These are phyloP conservation scores for Cyberlindnera xylosilytica DNA, from an alignment of 805 yeast species.

Conservation along the genomic window DNA sequence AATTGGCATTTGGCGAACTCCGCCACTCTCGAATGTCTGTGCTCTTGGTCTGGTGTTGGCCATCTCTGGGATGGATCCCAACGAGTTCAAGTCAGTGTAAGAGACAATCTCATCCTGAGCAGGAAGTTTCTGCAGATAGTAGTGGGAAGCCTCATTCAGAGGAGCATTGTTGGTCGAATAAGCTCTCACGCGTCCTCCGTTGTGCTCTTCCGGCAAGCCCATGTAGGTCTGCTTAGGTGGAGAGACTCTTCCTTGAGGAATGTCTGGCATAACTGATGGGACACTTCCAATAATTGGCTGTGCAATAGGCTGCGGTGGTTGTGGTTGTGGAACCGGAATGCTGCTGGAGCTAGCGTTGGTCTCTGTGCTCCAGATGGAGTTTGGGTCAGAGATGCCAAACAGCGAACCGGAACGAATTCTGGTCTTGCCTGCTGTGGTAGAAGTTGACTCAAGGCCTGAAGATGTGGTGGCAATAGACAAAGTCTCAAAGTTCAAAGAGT, in stretches of 20 bases:
- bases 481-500: conserved; percentile 21
- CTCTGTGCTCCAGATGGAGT: conserved; percentile 53
- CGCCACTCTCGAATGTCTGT: conserved; percentile 35
- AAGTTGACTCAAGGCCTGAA: conserved; percentile 13
- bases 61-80: conserved; percentile 11
- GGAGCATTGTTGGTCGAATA: conserved; percentile 25
- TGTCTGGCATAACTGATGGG: conserved; percentile 1
- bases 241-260: conserved; percentile 19
- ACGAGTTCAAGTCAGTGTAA: conserved; percentile 12
- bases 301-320: conserved; percentile 2
- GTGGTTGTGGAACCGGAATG: background rate
- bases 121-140: conserved; percentile 12
- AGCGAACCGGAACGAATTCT: conserved; percentile 58
- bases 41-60: conserved; percentile 36
- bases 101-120: conserved; percentile 12
- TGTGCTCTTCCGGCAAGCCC: conserved; percentile 16
- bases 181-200: conserved; percentile 24
- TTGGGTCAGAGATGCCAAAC: conserved; percentile 34
- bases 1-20: conserved; percentile 30
- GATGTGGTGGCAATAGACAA: conserved; percentile 18
- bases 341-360: background rate
- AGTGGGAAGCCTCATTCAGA: conserved; percentile 20
- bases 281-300: background rate
- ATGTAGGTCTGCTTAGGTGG: conserved; percentile 12
- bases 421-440: conserved; percentile 16